A percentile compares a stretch with the other conserved stretches of the same genome.
Conservation (phyloP, 2,329 filamentous ascomycete genomes). For the Gliomastix tumulicola region DNA sequence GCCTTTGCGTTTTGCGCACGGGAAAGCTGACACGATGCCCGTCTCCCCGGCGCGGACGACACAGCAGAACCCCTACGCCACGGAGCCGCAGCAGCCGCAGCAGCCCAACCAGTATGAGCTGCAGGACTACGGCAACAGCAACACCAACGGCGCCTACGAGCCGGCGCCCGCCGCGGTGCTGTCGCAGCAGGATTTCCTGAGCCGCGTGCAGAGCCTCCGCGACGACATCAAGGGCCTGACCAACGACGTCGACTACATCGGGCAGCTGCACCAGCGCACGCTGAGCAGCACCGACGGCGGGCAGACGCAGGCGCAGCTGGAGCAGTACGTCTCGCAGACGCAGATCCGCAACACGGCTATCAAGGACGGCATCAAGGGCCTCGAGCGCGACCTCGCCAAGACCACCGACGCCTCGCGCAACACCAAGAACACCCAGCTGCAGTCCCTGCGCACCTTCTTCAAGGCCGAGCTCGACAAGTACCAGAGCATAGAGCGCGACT, state of each 20-base stretch:
- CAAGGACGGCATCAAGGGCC: slow-evolving; percentile 69
- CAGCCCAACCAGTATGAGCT: slow-evolving; percentile 44
- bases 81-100: slow-evolving; percentile 17
- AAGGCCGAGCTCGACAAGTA: slow-evolving; percentile 65
- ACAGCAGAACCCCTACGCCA: slow-evolving; percentile 19
- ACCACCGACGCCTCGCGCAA: slow-evolving; percentile 52
- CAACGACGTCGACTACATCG: slow-evolving; percentile 61
- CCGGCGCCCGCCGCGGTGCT: slow-evolving; percentile 9
- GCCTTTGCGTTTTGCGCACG: no score
- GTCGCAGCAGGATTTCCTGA: slow-evolving; percentile 60
- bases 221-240: slow-evolving; percentile 61
- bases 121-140: slow-evolving; percentile 41
- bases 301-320: slow-evolving; percentile 48
- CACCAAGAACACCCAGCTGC: slow-evolving; percentile 64
- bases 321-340: slow-evolving; percentile 62
- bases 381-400: slow-evolving; percentile 64
- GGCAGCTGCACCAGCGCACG: slow-evolving; percentile 63
- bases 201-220: slow-evolving; percentile 60
- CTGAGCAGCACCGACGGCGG: slow-evolving; percentile 60
- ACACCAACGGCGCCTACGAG: slow-evolving; percentile 15
- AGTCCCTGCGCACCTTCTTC: slow-evolving; percentile 65
- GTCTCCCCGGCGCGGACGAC: neutral
- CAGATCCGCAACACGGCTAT: slow-evolving; percentile 69
- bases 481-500: slow-evolving; percentile 63
- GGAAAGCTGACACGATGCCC: neutral